Base-by-base conservation (phyloP, 306 rosid genomes). In the Trifolium subterraneum region DNA sequence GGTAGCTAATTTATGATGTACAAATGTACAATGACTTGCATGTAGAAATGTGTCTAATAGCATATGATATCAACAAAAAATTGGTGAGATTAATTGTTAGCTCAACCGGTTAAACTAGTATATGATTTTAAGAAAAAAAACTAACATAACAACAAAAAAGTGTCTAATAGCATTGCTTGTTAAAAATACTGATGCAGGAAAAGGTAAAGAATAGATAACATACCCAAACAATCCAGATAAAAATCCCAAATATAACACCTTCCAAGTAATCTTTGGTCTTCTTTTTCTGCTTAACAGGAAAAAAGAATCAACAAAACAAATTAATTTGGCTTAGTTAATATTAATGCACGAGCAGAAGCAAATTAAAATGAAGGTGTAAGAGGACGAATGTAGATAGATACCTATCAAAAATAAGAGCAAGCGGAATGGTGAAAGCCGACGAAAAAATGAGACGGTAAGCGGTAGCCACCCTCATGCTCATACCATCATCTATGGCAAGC, bases 141-240 rank as follows among this genome's bases (percentile, higher is more conserved):
- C n/a, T n/a, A n/a, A n/a, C n/a, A n/a, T n/a, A n/a, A n/a, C n/a
- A n/a, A n/a, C n/a, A n/a, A n/a, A n/a, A n/a, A n/a, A n/a, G n/a
- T n/a, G n/a, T n/a, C n/a, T n/a, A n/a, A n/a, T n/a, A n/a, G n/a
- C n/a, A n/a, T n/a, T n/a, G n/a, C n/a, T n/a, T n/a, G n/a, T n/a
- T n/a, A n/a, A n/a, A 39, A 39, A 39, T 39, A 39, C 13, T 0
- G 13, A 39, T 39, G 44, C 44, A 39, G 44, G 13, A 39, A 39
- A 39, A 39, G 44, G 3, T 39, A 39, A 44, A 48, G 59, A 41
- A 42, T 18, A 38, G 5, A 3, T 6, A 7, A 8, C 55, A 42
- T 77, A 89, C 97, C 96, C 96, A 68, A 88, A 85, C 33, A 89
- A 73, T 9, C 90, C 96, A 76, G 86, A 80, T 3, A 86, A 47